These are phyloP conservation scores for Aspergillus saccharolyticus DNA, from an alignment of 495 filamentous ascomycete genomes.

Conservation along the genomic window DNA sequence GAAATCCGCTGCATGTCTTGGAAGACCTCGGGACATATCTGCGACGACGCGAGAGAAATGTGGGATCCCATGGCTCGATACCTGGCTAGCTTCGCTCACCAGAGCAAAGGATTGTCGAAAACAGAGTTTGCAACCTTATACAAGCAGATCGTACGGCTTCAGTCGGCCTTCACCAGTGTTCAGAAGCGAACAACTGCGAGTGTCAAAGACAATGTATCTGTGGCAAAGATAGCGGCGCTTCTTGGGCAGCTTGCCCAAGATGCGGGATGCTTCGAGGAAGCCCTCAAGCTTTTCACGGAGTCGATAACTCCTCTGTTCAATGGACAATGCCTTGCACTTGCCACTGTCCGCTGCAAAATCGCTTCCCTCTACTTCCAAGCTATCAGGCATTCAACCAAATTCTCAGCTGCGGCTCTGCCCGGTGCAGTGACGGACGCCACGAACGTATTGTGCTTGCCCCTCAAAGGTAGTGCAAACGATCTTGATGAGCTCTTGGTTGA, in stretches of 20 bases:
- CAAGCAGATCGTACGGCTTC: constrained; percentile 37
- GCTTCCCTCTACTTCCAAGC: constrained; percentile 38
- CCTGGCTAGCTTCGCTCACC: constrained; percentile 55
- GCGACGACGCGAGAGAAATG: constrained; percentile 63
- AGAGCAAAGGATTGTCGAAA: constrained; percentile 39
- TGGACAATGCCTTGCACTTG: constrained; percentile 32
- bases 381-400: constrained; percentile 25
- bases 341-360: constrained; percentile 41
- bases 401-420: constrained; percentile 15
- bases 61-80: constrained; percentile 64
- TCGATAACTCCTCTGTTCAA: constrained; percentile 28
- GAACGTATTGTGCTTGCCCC: constrained; percentile 50
- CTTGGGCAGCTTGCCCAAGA: constrained; percentile 45
- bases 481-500: constrained; percentile 66
- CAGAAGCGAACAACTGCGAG: constrained; percentile 23
- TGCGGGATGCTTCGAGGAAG: constrained; percentile 40
- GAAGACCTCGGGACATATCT: constrained; percentile 64
- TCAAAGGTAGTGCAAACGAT: constrained; percentile 58
- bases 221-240: constrained; percentile 30
- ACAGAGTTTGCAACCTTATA: constrained; percentile 37
- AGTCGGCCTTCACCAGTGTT: constrained; percentile 26
- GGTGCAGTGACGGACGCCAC: constrained; percentile 30
- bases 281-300: constrained; percentile 35
- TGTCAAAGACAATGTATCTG: constrained; percentile 22
- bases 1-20: constrained; percentile 64